Base-by-base conservation (phyloP, 768 basidiomycete species). In the Strobilomyces echinocephalus region DNA sequence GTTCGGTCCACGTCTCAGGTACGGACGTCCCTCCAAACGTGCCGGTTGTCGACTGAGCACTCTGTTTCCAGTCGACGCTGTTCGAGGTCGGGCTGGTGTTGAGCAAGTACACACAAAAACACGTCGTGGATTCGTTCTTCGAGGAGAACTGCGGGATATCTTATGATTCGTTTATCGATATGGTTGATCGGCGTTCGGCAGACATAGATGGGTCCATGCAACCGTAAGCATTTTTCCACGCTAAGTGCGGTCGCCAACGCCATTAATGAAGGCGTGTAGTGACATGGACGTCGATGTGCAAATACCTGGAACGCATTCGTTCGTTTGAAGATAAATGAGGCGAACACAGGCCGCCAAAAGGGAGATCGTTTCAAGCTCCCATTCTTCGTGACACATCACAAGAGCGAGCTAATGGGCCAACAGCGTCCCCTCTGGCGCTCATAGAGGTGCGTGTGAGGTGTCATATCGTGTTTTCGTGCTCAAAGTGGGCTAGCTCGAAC, bases 41-140 rank as follows among this genome's bases (percentile, higher is more conserved):
- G 8, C n/a, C 5, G 14, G 2, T 38, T 50, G 9, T 3, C 28
- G 16, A 39, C 46, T 60, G 26, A 60, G 55, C 28, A 18, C 30
- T 28, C 16, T 38, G n/a, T 55, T 50, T 47, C 41, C 52, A 87
- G 85, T 77, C 80, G 6, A 73, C 73, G 9, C 82, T 85, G 55
- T 83, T 77, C 56, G 64, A 67, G 47, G 81, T 85, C 55, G 80
- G 80, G 14, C 60, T 80, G 36, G 71, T 88, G 21, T 62, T 88
- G 21, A 75, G 77, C 60, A 73, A 73, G 60, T 76, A 78, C 63
- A 71, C 73, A 76, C n/a, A n/a, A 48, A 66, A 70, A 40, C 84
- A 86, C 78, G 59, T 87, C n/a, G n/a, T n/a, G 1, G 80, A 87
- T 41, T 78, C 73, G 30, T 84, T 88, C 61, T 87, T 87, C 63